These are phyloP conservation scores for Helianthus annuus DNA, from an alignment of 129 eudicot genomes.

Conservation along the genomic window HanXRQr2.0-SUNRISE NC_035441.2:165078331-165078830, in stretches of 20 bases:
- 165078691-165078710: conserved; percentile 7
- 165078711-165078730: conserved; percentile 11
- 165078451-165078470: conserved; percentile 91
- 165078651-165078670: conserved; percentile 1
- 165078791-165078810: too few relatives aligned
- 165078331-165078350: too few relatives aligned
- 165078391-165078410: too few relatives aligned
- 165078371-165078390: neutral
- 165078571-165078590: neutral
- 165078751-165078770: neutral
- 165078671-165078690: conserved; percentile 1
- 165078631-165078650: neutral
- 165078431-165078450: conserved; percentile 81
- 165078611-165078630: neutral
- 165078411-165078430: neutral
- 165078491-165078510: conserved; percentile 83
- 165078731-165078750: conserved; percentile 5
- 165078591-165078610: conserved; percentile 5
- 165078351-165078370: neutral
- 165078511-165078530: conserved; percentile 83
- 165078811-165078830: too few relatives aligned
- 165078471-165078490: conserved; percentile 98
- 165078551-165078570: conserved; percentile 5
- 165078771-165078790: neutral
- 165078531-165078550: conserved; percentile 97